Evolutionary conservation across 495 filamentous ascomycete genomes (phyloP).

Genomic region (Penicillium chermesinum): DNA sequence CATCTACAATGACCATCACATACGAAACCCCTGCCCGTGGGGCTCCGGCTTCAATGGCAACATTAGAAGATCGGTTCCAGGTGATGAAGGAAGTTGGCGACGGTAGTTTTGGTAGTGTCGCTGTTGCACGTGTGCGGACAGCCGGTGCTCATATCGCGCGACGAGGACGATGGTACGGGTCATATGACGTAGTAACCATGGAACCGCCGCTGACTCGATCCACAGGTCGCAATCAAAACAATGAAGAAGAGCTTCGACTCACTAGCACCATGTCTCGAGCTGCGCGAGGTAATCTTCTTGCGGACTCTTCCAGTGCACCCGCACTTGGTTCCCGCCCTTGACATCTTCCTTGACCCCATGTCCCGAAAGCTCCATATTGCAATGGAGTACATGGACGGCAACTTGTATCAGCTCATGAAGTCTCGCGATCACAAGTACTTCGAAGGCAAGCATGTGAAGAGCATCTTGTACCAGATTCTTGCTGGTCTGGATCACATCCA

Average conservation of each 20-base stretch:
- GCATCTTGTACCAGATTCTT: slow-evolving; percentile 95
- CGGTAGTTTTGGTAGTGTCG: slow-evolving; percentile 97
- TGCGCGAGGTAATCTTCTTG: slow-evolving; percentile 95
- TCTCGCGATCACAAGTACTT: slow-evolving; percentile 89
- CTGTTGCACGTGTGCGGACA: slow-evolving; percentile 81
- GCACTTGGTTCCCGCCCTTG: slow-evolving; percentile 92
- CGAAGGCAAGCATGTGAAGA: slow-evolving; percentile 90
- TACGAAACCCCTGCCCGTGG: slow-evolving; percentile 58
- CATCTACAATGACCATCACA: slow-evolving; percentile 55
- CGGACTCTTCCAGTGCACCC: slow-evolving; percentile 78
- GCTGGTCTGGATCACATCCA: slow-evolving; percentile 96
- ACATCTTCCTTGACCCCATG: slow-evolving; percentile 97
- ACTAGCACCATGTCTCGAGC: slow-evolving; percentile 79
- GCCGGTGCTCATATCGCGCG: slow-evolving; percentile 86
- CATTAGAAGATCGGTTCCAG: slow-evolving; percentile 85
- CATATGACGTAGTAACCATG: slow-evolving; percentile 1
- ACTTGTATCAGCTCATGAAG: slow-evolving; percentile 99
- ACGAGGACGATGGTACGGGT: slow-evolving; percentile 79
- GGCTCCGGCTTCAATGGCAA: slow-evolving; percentile 43
- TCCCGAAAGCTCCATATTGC: slow-evolving; percentile 94
- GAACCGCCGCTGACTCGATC: slow-evolving; percentile 10
- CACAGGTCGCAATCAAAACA: slow-evolving; percentile 94
- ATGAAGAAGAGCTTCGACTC: slow-evolving; percentile 99
- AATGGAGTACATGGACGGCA: slow-evolving; percentile 99
- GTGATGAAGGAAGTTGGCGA: slow-evolving; percentile 97